Evolutionary conservation across 495 filamentous ascomycete species (phyloP).

Genomic region (Penicillium bovifimosum): DNA sequence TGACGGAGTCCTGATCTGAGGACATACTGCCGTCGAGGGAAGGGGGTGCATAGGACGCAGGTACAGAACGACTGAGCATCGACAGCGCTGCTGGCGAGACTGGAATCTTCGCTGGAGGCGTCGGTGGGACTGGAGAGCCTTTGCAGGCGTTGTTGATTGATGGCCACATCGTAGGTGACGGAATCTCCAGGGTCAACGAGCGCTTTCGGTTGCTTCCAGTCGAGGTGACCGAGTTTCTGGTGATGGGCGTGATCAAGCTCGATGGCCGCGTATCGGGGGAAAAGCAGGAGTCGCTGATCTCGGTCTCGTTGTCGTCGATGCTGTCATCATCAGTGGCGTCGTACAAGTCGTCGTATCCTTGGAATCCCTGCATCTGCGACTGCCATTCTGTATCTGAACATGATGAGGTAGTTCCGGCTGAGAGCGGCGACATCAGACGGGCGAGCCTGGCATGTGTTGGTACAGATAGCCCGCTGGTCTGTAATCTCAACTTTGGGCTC

Average conservation of each 20-base stretch:
- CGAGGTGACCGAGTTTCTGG: conserved; percentile 36
- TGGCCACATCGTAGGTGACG: conserved; percentile 54
- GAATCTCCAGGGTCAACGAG: conserved; percentile 70
- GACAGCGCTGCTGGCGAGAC: conserved; percentile 70
- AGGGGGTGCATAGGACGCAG: conserved; percentile 71
- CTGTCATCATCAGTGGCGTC: conserved; percentile 70
- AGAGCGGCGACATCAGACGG: conserved; percentile 34
- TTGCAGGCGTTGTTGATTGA: conserved; percentile 49
- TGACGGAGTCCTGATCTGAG: conserved; percentile 74
- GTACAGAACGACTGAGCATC: conserved; percentile 60
- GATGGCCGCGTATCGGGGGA: conserved; percentile 40
- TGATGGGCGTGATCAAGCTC: conserved; percentile 36
- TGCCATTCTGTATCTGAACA: conserved; percentile 45
- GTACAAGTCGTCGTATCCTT: conserved; percentile 74
- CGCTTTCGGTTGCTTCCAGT: conserved; percentile 37
- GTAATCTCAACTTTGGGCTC: conserved; percentile 36
- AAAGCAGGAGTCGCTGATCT: conserved; percentile 43
- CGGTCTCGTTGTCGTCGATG: conserved; percentile 30
- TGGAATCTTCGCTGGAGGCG: conserved; percentile 67
- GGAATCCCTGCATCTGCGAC: conserved; percentile 47
- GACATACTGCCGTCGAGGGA: conserved; percentile 84
- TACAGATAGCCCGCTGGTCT: conserved; percentile 31
- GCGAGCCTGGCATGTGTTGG: conserved; percentile 25
- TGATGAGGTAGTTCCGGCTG: conserved; percentile 34
- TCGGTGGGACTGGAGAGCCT: conserved; percentile 67